Percentiles rank a stretch among this genome's conserved stretches.
Evolutionary conservation across 2,329 filamentous ascomycete species (phyloP).

Genomic region (Cladosporium velox): DNA sequence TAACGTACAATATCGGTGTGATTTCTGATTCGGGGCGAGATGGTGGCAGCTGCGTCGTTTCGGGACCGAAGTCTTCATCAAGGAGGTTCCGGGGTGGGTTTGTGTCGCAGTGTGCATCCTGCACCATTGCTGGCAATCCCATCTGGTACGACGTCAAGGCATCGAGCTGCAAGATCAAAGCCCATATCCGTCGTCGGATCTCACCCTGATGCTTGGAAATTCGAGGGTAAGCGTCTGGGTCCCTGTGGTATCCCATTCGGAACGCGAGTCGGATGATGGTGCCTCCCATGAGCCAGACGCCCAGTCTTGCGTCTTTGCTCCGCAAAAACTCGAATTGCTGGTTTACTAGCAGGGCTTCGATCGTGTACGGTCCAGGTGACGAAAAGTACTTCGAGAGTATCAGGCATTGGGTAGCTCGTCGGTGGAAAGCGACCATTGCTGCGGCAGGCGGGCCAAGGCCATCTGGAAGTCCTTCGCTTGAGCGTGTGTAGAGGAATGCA

Average conservation of each 20-base stretch:
- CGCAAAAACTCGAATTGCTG: neutral
- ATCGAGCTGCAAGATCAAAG: constrained; percentile 6
- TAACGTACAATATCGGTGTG: neutral
- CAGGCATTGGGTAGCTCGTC: neutral
- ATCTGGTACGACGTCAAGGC: neutral
- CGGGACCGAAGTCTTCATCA: neutral
- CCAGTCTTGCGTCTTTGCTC: neutral
- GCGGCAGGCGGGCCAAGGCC: neutral
- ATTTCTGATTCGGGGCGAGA: neutral
- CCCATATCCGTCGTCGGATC: constrained; percentile 4
- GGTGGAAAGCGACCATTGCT: neutral
- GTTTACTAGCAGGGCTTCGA: neutral
- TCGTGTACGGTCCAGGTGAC: neutral
- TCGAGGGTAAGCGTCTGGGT: neutral
- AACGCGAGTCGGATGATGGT: neutral
- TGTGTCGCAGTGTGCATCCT: neutral
- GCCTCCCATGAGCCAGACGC: constrained; percentile 2
- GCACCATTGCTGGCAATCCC: constrained; percentile 1
- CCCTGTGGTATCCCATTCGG: constrained; percentile 7
- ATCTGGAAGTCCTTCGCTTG: neutral
- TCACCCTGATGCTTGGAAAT: constrained; percentile 1
- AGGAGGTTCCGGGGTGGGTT: neutral
- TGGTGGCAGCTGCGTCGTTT: neutral
- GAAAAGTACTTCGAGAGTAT: neutral
- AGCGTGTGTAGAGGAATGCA: neutral